A percentile compares a stretch with the other conserved stretches of the same genome.
Evolutionary conservation across 1,139 yeast species (phyloP).

Genomic region (Pichiaceae sp.): DNA sequence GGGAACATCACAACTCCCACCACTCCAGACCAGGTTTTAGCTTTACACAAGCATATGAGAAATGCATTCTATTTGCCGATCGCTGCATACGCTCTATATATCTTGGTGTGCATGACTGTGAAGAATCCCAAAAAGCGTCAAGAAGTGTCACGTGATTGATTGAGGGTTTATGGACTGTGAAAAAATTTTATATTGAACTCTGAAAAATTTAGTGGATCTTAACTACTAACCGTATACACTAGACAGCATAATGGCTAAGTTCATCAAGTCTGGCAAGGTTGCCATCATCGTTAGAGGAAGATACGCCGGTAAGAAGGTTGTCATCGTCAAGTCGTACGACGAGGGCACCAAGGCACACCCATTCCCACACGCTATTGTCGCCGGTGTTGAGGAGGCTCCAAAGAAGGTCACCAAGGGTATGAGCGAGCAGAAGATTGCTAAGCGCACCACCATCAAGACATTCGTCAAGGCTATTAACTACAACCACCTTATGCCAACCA

Average conservation of each 20-base stretch:
- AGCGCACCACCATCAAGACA: slow-evolving; percentile 98
- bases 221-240: neutral
- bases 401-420: slow-evolving; percentile 91
- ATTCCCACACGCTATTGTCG: slow-evolving; percentile 99
- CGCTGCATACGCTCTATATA: slow-evolving; percentile 3
- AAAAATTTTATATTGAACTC: slow-evolving; percentile 1
- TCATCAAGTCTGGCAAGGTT: slow-evolving; percentile 99
- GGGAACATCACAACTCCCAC: slow-evolving; percentile 11
- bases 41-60: slow-evolving; percentile 5
- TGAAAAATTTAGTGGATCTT: neutral
- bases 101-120: neutral
- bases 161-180: too few relatives aligned
- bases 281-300: slow-evolving; percentile 99
- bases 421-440: slow-evolving; percentile 94
- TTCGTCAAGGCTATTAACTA: slow-evolving; percentile 98
- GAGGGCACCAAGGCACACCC: slow-evolving; percentile 99
- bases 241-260: slow-evolving; percentile 67
- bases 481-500: slow-evolving; percentile 99
- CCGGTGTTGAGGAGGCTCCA: slow-evolving; percentile 99
- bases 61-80: slow-evolving; percentile 6
- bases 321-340: slow-evolving; percentile 96
- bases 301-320: slow-evolving; percentile 99
- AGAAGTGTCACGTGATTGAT: too few relatives aligned
- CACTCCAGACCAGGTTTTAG: slow-evolving; percentile 5
- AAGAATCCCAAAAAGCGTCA: neutral